phyloP scores from a whole-genome alignment of 2,329 filamentous ascomycete species.

The Fusarium sp. region DNA sequence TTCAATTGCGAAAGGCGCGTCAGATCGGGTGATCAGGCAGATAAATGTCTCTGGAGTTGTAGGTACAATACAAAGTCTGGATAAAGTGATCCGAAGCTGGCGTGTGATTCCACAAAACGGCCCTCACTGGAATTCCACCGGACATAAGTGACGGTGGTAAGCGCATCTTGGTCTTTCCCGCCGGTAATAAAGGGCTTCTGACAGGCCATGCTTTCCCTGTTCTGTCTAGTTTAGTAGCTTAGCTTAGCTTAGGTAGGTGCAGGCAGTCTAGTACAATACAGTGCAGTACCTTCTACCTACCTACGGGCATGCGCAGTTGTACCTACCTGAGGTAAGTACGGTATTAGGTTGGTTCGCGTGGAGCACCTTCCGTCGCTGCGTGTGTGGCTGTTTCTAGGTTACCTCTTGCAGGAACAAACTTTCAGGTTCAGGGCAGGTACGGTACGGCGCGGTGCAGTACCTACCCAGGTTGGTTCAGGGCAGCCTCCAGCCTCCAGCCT shows the following conservation, averaged over 20 bases:
- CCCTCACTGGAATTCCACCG: conserved; percentile 8
- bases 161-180: conserved; percentile 3
- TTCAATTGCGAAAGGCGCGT: background rate
- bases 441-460: background rate
- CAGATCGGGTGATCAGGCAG: background rate
- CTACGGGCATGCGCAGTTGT: background rate
- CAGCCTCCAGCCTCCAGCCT: background rate
- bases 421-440: conserved; percentile 4
- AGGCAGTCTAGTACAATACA: background rate
- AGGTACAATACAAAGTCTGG: background rate
- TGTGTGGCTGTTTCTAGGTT: background rate
- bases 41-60: background rate
- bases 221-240: background rate
- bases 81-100: conserved; percentile 21
- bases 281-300: background rate
- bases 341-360: background rate
- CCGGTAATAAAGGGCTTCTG: conserved; percentile 14
- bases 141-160: background rate
- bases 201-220: conserved; percentile 9
- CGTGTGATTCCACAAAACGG: conserved; percentile 29
- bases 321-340: background rate
- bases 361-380: background rate
- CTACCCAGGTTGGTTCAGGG: conserved; percentile 1
- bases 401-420: conserved; percentile 20
- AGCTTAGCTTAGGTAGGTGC: background rate